Conservation (phyloP, 805 yeast species). For the Teunomyces lycoperdinae region DNA sequence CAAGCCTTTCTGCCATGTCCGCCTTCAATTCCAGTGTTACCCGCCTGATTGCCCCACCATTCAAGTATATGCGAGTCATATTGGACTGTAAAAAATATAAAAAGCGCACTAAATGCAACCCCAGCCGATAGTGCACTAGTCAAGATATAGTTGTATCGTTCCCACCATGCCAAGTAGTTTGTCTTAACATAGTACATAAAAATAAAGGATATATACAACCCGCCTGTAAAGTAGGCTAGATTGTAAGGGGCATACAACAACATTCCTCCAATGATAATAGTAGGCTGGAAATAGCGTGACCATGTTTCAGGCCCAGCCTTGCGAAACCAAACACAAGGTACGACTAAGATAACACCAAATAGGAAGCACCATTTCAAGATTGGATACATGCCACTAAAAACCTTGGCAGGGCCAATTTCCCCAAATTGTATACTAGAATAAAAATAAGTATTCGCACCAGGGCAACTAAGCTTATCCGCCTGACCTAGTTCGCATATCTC, state of each 20-base stretch:
- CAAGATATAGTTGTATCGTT: constrained; percentile 12
- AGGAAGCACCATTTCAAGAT: constrained; percentile 31
- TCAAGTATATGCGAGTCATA: constrained; percentile 8
- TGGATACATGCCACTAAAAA: constrained; percentile 31
- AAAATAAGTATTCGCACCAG: constrained; percentile 26
- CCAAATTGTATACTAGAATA: constrained; percentile 54
- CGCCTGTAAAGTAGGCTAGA: constrained; percentile 10
- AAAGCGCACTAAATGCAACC: constrained; percentile 13
- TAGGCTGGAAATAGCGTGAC: constrained; percentile 16
- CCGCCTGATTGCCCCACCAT: constrained; percentile 25
- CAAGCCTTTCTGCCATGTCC: constrained; percentile 18
- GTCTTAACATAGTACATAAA: constrained; percentile 9
- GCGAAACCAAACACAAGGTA: constrained; percentile 17
- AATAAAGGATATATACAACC: constrained; percentile 6
- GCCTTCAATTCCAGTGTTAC: constrained; percentile 16
- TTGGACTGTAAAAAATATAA: constrained; percentile 12
- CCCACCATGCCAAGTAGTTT: constrained; percentile 9
- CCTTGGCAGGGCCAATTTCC: constrained; percentile 48
- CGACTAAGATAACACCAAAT: constrained; percentile 29
- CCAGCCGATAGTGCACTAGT: constrained; percentile 11
- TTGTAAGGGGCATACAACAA: constrained; percentile 11
- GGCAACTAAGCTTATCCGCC: constrained; percentile 27
- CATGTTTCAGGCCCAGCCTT: constrained; percentile 12
- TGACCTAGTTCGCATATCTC: constrained; percentile 18
- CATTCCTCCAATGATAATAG: constrained; percentile 11